Evolutionary conservation across 306 rosid species (phyloP).

Genomic region (Fragaria nilgerrensis): DNA sequence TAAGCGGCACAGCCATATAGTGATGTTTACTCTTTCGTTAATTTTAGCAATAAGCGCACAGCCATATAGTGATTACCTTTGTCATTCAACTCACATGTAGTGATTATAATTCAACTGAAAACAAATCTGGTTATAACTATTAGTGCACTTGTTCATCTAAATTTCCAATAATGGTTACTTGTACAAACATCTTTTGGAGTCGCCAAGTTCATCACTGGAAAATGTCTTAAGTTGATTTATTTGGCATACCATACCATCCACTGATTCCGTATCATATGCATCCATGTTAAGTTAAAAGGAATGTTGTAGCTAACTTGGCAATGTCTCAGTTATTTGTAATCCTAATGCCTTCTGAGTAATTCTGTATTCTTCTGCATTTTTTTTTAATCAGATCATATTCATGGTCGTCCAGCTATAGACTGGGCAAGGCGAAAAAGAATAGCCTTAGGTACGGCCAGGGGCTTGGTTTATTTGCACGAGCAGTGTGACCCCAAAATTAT

Average conservation of each 20-base stretch:
- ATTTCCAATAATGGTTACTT: background rate
- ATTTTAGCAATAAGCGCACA: slow-evolving; percentile 1
- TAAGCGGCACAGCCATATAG: background rate
- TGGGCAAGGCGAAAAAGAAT: slow-evolving; percentile 89
- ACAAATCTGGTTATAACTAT: background rate
- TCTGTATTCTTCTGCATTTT: slow-evolving; percentile 17
- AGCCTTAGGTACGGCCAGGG: slow-evolving; percentile 98
- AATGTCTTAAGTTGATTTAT: background rate
- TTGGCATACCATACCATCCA: background rate
- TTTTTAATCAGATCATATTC: slow-evolving; percentile 53
- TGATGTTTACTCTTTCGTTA: background rate
- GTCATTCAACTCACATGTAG: background rate
- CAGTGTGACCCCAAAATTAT: slow-evolving; percentile 97
- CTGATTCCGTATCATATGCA: background rate
- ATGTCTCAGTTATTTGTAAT: background rate
- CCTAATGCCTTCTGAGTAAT: background rate
- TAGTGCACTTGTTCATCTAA: background rate
- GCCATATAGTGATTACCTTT: background rate
- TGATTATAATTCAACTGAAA: background rate
- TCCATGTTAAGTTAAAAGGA: background rate
- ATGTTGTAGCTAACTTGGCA: slow-evolving; percentile 8
- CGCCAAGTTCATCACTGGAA: background rate
- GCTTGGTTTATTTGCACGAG: slow-evolving; percentile 92
- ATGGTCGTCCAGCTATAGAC: slow-evolving; percentile 79
- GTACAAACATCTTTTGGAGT: background rate